Evolutionary conservation across 129 eudicot species (phyloP).

Genomic region (Kitagawia praeruptora): DNA sequence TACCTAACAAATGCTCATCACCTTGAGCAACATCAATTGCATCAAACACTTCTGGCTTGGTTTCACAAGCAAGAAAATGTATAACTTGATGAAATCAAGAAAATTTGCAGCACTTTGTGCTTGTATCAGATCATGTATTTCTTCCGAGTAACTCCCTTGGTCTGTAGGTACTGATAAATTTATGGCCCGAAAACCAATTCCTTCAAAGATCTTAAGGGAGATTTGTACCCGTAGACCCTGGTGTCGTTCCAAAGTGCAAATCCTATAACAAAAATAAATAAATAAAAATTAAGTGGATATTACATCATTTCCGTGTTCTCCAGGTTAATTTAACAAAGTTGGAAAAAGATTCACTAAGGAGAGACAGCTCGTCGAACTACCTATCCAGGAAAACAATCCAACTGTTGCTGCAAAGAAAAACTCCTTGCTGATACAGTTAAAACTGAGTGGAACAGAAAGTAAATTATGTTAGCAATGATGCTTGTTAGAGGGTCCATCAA

Average conservation of each 20-base stretch:
- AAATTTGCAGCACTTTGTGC: not conserved
- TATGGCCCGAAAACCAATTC: conserved; percentile 58
- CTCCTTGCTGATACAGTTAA: conserved; percentile 71
- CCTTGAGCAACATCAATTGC: not conserved
- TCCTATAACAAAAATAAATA: conserved; percentile 30
- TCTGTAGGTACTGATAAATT: conserved; percentile 3
- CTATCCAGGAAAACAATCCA: conserved; percentile 67
- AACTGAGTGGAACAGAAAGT: conserved; percentile 38
- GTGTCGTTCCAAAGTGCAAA: conserved; percentile 78
- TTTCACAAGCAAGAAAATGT: not conserved
- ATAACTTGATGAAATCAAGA: not conserved
- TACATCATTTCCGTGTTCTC: not conserved
- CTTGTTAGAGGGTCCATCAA: not conserved
- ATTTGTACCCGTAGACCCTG: conserved; percentile 54
- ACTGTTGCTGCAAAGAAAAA: conserved; percentile 74
- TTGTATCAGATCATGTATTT: not conserved
- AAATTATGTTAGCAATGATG: conserved; percentile 6
- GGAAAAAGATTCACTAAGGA: not conserved
- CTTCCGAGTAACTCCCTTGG: not conserved
- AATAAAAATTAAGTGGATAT: not conserved
- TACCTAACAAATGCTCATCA: not conserved
- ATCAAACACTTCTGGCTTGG: not conserved
- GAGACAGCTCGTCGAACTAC: conserved; percentile 26
- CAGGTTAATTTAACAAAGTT: not conserved
- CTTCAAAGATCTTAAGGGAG: conserved; percentile 69